phyloP scores from a whole-genome alignment of 2,329 filamentous ascomycete genomes.

The Talaromyces albobiverticillius region DNA sequence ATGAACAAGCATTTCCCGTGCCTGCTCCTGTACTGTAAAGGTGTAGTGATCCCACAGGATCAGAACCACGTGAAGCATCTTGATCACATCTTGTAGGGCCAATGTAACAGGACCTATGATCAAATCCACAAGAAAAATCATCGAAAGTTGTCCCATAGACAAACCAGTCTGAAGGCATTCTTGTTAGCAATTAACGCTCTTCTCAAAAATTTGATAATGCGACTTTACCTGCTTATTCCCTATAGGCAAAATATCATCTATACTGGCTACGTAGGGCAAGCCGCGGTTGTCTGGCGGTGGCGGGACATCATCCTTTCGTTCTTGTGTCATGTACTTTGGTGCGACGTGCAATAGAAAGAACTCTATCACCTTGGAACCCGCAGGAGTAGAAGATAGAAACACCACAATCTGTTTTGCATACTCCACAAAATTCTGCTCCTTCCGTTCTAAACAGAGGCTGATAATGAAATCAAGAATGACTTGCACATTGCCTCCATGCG shows the following conservation, averaged over 20 bases:
- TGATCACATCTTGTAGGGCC: constrained; percentile 72
- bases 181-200: background rate
- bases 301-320: constrained; percentile 70
- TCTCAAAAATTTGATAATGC: background rate
- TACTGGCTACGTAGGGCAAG: constrained; percentile 86
- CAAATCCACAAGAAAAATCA: constrained; percentile 91
- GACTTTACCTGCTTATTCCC: constrained; percentile 73
- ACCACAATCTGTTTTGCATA: constrained; percentile 98
- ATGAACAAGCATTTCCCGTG: constrained; percentile 95
- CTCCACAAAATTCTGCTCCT: constrained; percentile 97
- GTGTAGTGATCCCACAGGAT: constrained; percentile 98
- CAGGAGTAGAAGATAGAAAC: constrained; percentile 80
- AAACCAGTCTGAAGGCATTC: constrained; percentile 62
- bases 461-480: constrained; percentile 96
- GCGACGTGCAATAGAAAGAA: constrained; percentile 88
- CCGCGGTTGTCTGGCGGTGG: constrained; percentile 65
- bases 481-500: constrained; percentile 89
- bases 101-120: constrained; percentile 91
- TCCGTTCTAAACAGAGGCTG: constrained; percentile 82
- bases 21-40: constrained; percentile 90
- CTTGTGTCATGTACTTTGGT: constrained; percentile 94
- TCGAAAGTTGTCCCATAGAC: constrained; percentile 85
- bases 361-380: constrained; percentile 88
- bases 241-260: constrained; percentile 73
- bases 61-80: constrained; percentile 84